These are phyloP conservation scores for Sporobolomyces roseus DNA, from an alignment of 768 basidiomycete genomes.

Conservation along the genomic window DNA sequence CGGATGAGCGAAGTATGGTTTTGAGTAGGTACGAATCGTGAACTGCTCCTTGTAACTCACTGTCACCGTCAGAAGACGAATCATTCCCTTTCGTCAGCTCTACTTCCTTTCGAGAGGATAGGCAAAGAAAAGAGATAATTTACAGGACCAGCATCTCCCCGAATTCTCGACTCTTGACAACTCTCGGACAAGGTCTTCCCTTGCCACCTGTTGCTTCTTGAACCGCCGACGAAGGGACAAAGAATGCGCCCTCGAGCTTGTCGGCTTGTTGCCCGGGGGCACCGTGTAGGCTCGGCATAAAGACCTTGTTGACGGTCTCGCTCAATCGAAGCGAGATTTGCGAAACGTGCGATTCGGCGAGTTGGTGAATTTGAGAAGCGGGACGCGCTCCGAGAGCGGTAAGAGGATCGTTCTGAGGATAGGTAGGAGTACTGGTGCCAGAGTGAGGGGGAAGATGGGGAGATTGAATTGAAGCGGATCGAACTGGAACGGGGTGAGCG, in stretches of 20 bases:
- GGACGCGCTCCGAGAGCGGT: background rate
- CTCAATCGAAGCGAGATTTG: constrained; percentile 35
- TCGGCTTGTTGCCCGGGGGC: constrained; percentile 12
- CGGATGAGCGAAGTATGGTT: constrained; percentile 43
- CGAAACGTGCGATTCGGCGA: constrained; percentile 40
- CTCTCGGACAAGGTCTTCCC: constrained; percentile 34
- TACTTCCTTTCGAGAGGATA: too few species aligned
- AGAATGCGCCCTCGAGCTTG: constrained; percentile 11
- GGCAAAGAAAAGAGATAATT: too few species aligned
- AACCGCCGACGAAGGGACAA: background rate
- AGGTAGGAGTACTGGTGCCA: background rate
- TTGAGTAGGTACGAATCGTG: constrained; percentile 45
- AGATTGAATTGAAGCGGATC: background rate
- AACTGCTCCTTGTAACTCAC: constrained; percentile 39
- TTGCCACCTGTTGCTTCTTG: constrained; percentile 16
- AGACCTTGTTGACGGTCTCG: constrained; percentile 42
- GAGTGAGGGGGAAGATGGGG: background rate
- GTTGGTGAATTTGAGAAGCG: constrained; percentile 17
- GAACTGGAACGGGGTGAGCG: background rate
- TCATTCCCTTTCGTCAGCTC: too few species aligned
- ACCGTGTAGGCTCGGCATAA: constrained; percentile 18
- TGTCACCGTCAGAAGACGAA: background rate
- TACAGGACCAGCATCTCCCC: constrained; percentile 39
- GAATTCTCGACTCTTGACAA: constrained; percentile 25
- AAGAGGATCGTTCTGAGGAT: too few species aligned